Evolutionary conservation across 2,329 filamentous ascomycete species (phyloP).

Genomic region (Cercospora brassicicola): DNA sequence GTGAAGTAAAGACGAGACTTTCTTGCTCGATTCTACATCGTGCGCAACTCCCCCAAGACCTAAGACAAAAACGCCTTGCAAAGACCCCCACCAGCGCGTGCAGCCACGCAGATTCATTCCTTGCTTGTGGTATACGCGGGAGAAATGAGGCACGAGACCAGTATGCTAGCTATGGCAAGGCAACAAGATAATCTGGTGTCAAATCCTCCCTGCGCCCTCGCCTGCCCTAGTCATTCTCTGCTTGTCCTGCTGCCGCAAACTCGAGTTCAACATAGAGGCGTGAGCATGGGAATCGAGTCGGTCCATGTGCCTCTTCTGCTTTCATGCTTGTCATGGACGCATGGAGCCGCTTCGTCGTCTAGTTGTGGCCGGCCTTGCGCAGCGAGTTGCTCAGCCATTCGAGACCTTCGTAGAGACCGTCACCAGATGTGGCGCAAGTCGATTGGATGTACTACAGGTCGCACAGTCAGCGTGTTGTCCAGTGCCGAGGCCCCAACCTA

Average conservation of each 20-base stretch:
- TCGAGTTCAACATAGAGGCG: constrained; percentile 25
- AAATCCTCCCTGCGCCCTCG: constrained; percentile 17
- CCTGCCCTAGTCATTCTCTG: constrained; percentile 22
- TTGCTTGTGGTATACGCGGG: constrained; percentile 9
- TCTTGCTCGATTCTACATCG: constrained; percentile 24
- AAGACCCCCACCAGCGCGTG: constrained; percentile 16
- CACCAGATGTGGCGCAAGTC: constrained; percentile 96
- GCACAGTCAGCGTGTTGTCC: constrained; percentile 4
- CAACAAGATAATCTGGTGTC: constrained; percentile 17
- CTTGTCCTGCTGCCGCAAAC: constrained; percentile 33
- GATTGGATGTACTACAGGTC: constrained; percentile 88
- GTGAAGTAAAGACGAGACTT: constrained; percentile 22
- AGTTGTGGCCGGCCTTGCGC: constrained; percentile 55
- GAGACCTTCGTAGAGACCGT: constrained; percentile 99
- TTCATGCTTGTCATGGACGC: constrained; percentile 28
- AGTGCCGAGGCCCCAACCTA: neutral
- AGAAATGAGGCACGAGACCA: constrained; percentile 27
- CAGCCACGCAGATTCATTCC: neutral
- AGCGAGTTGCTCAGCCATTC: constrained; percentile 60
- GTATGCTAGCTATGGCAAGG: constrained; percentile 28
- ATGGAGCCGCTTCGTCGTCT: constrained; percentile 27
- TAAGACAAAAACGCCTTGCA: constrained; percentile 23
- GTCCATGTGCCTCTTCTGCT: constrained; percentile 19
- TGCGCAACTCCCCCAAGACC: constrained; percentile 18
- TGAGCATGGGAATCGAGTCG: constrained; percentile 27